These are phyloP conservation scores for Phaseolus lunatus DNA, from an alignment of 306 rosid genomes.

Conservation along the genomic window DNA sequence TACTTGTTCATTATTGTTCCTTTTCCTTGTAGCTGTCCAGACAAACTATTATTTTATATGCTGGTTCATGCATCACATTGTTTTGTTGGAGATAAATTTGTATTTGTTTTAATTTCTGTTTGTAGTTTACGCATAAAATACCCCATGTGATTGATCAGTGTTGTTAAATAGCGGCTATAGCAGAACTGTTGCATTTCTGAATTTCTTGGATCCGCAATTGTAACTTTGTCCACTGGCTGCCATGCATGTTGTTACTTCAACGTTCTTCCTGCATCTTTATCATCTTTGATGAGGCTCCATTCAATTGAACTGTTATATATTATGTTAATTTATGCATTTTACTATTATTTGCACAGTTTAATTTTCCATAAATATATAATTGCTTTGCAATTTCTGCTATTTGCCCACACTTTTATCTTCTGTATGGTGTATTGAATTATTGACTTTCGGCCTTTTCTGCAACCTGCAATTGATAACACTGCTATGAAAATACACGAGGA, in stretches of 20 bases:
- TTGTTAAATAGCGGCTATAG: neutral
- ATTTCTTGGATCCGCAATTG: neutral
- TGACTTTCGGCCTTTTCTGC: neutral
- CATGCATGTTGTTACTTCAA: neutral
- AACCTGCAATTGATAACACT: neutral
- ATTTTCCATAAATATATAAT: no score
- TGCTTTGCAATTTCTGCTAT: no score
- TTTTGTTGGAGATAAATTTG: conserved; percentile 2
- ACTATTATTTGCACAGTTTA: no score
- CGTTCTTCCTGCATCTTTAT: neutral
- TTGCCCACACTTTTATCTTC: no score
- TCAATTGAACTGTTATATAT: neutral
- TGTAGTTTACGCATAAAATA: neutral
- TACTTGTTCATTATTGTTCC: conserved; percentile 18
- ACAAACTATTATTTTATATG: neutral
- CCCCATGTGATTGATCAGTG: neutral
- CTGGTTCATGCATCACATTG: neutral
- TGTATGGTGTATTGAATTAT: no score
- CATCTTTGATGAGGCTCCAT: neutral
- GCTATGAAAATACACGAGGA: neutral
- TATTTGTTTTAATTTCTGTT: conserved; percentile 11
- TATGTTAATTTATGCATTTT: no score
- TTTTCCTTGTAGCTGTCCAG: conserved; percentile 15
- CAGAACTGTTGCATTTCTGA: neutral
- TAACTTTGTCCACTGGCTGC: neutral